Evolutionary conservation across 2,329 filamentous ascomycete genomes (phyloP).

Genomic region (Rutstroemia sydowiana): DNA sequence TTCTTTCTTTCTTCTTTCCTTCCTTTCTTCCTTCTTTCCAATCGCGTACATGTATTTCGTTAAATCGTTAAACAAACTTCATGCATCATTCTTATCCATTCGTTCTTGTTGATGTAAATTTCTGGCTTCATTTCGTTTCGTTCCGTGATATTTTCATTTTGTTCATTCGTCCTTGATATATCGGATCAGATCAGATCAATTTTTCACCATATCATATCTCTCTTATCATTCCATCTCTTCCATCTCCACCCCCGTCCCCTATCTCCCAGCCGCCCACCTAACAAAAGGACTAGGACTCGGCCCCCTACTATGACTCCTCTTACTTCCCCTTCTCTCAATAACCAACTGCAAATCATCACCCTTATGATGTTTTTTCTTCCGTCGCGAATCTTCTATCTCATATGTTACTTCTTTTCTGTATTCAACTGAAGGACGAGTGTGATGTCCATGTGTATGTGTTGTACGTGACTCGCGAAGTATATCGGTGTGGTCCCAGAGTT

Average conservation of each 20-base stretch:
- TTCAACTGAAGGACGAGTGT: conserved; percentile 9
- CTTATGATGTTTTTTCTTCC: conserved; percentile 21
- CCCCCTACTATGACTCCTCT: background rate
- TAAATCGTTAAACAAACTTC: too few species aligned
- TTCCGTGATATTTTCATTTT: too few species aligned
- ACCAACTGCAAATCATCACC: conserved; percentile 7
- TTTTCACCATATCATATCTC: background rate
- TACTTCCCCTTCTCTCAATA: too few species aligned
- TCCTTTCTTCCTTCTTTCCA: too few species aligned
- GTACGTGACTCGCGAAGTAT: conserved; percentile 35
- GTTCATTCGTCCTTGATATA: too few species aligned
- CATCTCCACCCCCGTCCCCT: background rate
- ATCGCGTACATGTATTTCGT: too few species aligned
- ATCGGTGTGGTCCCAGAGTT: conserved; percentile 65
- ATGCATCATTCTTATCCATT: too few species aligned
- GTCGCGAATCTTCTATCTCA: conserved; percentile 24
- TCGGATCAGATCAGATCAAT: too few species aligned
- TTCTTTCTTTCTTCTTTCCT: too few species aligned
- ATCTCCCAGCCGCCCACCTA: conserved; percentile 8
- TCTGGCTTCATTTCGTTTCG: too few species aligned
- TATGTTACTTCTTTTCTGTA: conserved; percentile 27
- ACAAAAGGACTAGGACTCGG: conserved; percentile 1
- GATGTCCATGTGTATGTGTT: conserved; percentile 11
- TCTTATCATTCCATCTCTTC: background rate
- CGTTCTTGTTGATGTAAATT: too few species aligned